These are phyloP conservation scores for Kluyveromyces siamensis DNA, from an alignment of 805 yeast genomes.

Conservation along the genomic window DNA sequence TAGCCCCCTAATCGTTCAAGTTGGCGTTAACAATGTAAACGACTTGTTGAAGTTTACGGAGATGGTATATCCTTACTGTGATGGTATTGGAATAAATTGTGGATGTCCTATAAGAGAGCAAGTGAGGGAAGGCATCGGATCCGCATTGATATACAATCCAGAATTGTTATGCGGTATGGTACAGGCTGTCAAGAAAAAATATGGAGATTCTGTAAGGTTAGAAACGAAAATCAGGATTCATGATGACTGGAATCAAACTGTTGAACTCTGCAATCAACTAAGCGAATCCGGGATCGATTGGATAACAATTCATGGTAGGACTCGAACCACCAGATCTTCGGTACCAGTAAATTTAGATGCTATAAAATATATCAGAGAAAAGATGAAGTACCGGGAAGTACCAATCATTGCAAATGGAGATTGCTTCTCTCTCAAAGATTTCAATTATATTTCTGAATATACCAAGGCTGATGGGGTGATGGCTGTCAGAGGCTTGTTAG, in stretches of 20 bases:
- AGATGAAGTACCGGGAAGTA: conserved; percentile 34
- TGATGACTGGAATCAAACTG: conserved; percentile 61
- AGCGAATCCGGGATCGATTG: conserved; percentile 88
- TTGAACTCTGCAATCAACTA: conserved; percentile 59
- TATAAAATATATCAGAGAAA: conserved; percentile 51
- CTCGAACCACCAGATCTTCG: conserved; percentile 75
- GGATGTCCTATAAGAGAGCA: conserved; percentile 97
- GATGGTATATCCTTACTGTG: conserved; percentile 84
- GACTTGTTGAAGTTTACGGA: conserved; percentile 78
- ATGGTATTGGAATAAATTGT: conserved; percentile 91
- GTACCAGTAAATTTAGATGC: conserved; percentile 79
- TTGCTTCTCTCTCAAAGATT: conserved; percentile 62
- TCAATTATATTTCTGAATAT: conserved; percentile 44
- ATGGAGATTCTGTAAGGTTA: conserved; percentile 61
- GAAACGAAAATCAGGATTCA: conserved; percentile 93
- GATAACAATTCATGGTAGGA: conserved; percentile 90
- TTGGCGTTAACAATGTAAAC: conserved; percentile 77
- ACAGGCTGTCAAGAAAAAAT: conserved; percentile 63
- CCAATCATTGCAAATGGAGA: conserved; percentile 99
- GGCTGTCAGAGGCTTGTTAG: conserved; percentile 85
- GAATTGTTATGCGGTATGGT: conserved; percentile 81
- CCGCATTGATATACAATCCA: conserved; percentile 82
- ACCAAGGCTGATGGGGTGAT: conserved; percentile 89
- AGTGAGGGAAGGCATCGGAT: conserved; percentile 92
- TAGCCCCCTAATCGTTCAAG: conserved; percentile 72